A percentile compares a stretch with the other conserved stretches of the same genome.
Evolutionary conservation across 805 yeast genomes (phyloP).

Genomic region (Candida andamanensis): DNA sequence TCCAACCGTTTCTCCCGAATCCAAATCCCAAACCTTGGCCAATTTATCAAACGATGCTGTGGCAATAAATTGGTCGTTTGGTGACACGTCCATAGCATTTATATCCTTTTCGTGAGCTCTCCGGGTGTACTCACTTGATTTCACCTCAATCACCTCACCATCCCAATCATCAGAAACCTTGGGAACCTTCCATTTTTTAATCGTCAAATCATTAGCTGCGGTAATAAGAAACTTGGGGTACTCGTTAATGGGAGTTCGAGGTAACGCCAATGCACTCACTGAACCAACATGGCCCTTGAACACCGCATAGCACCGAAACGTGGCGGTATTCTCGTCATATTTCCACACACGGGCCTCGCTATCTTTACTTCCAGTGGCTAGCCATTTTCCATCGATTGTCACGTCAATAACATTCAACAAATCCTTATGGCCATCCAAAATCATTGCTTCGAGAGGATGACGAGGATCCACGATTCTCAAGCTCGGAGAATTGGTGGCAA

Average conservation of each 20-base stretch:
- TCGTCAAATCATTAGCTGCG: slow-evolving; percentile 78
- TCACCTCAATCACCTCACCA: slow-evolving; percentile 30
- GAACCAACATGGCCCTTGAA: slow-evolving; percentile 86
- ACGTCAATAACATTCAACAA: slow-evolving; percentile 76
- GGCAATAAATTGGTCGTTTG: slow-evolving; percentile 82
- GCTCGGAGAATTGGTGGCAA: slow-evolving; percentile 93
- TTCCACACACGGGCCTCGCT: slow-evolving; percentile 80
- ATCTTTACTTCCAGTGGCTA: slow-evolving; percentile 90
- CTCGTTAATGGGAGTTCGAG: slow-evolving; percentile 41
- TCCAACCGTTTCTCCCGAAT: slow-evolving; percentile 83
- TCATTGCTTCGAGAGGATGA: slow-evolving; percentile 54
- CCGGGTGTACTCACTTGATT: slow-evolving; percentile 78
- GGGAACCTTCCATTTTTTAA: slow-evolving; percentile 81
- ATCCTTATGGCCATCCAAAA: slow-evolving; percentile 81
- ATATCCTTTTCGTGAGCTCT: slow-evolving; percentile 97
- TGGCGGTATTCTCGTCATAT: slow-evolving; percentile 40
- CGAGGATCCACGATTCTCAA: slow-evolving; percentile 66
- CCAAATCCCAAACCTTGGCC: slow-evolving; percentile 83
- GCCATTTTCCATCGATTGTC: slow-evolving; percentile 78
- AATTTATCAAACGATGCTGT: slow-evolving; percentile 93
- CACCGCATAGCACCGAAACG: slow-evolving; percentile 47
- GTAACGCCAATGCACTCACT: slow-evolving; percentile 75
- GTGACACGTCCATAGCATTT: slow-evolving; percentile 83
- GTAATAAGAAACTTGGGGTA: slow-evolving; percentile 71
- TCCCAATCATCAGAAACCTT: slow-evolving; percentile 23